These are phyloP conservation scores for Gynochthodes officinalis DNA, from an alignment of 257 asterid genomes.

Conservation along the genomic window DNA sequence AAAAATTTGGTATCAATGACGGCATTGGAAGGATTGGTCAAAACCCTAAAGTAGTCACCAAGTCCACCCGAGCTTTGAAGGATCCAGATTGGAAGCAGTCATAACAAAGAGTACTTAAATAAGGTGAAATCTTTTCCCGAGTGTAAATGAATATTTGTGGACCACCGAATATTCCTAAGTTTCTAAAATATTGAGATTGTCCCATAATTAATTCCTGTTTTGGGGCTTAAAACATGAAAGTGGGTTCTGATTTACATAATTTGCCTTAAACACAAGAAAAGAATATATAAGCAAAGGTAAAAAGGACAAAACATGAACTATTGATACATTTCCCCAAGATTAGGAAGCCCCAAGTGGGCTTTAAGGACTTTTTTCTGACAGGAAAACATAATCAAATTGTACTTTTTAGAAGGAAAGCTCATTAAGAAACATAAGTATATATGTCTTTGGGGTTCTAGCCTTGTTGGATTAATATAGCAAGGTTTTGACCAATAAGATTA, in stretches of 20 bases:
- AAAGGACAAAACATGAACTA: neutral
- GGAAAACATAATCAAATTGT: slow-evolving; percentile 19
- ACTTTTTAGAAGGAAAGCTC: slow-evolving; percentile 14
- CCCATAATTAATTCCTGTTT: slow-evolving; percentile 12
- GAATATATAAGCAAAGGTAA: neutral
- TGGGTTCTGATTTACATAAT: neutral
- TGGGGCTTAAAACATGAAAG: neutral
- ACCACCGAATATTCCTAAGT: slow-evolving; percentile 33
- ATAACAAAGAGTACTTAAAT: too few relatives aligned
- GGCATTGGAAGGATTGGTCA: slow-evolving; percentile 21
- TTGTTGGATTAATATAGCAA: slow-evolving; percentile 19
- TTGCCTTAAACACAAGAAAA: neutral
- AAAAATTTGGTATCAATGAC: too few relatives aligned
- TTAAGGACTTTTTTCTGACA: neutral
- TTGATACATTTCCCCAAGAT: neutral
- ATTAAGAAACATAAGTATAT: slow-evolving; percentile 34
- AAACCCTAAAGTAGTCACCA: slow-evolving; percentile 20
- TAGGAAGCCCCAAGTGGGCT: slow-evolving; percentile 5
- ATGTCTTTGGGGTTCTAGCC: slow-evolving; percentile 32
- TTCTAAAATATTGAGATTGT: slow-evolving; percentile 1
- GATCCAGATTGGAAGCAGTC: slow-evolving; percentile 11
- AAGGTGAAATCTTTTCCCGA: slow-evolving; percentile 28
- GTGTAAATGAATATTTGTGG: slow-evolving; percentile 14
- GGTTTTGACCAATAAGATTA: slow-evolving; percentile 23
- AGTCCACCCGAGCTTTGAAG: slow-evolving; percentile 23